phyloP scores from a whole-genome alignment of 1,284 basidiomycete genomes.

The Ceratobasidium papillatum region DNA sequence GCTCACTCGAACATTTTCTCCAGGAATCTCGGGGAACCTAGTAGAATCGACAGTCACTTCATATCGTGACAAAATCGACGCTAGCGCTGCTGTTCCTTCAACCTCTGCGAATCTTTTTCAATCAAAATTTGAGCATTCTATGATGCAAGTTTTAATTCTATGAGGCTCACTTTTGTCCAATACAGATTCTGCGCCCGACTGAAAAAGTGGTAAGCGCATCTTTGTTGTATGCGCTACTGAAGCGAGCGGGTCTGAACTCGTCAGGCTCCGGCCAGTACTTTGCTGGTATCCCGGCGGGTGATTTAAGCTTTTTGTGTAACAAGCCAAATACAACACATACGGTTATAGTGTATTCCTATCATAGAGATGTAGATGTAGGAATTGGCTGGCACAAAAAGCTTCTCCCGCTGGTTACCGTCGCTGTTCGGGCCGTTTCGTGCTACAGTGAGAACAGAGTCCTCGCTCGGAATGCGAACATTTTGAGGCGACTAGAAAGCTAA shows the following conservation, averaged over 20 bases:
- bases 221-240: conserved; percentile 19
- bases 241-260: conserved; percentile 16
- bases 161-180: conserved; percentile 29
- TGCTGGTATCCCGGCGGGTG: conserved; percentile 10
- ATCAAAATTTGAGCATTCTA: neutral
- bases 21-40: conserved; percentile 31
- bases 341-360: conserved; percentile 5
- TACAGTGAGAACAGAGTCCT: neutral
- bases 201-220: conserved; percentile 37
- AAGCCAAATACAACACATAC: neutral
- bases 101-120: conserved; percentile 31
- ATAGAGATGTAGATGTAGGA: neutral
- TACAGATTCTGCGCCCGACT: conserved; percentile 22
- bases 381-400: neutral
- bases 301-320: neutral
- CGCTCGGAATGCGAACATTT: neutral
- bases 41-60: conserved; percentile 16
- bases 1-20: conserved; percentile 15
- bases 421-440: neutral
- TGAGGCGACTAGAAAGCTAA: neutral
- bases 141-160: neutral
- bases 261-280: conserved; percentile 14
- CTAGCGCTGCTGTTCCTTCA: conserved; percentile 29
- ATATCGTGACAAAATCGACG: conserved; percentile 23
- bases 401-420: neutral